phyloP scores from a whole-genome alignment of 1,284 basidiomycete species.

The Thecaphora thlaspeos region DNA sequence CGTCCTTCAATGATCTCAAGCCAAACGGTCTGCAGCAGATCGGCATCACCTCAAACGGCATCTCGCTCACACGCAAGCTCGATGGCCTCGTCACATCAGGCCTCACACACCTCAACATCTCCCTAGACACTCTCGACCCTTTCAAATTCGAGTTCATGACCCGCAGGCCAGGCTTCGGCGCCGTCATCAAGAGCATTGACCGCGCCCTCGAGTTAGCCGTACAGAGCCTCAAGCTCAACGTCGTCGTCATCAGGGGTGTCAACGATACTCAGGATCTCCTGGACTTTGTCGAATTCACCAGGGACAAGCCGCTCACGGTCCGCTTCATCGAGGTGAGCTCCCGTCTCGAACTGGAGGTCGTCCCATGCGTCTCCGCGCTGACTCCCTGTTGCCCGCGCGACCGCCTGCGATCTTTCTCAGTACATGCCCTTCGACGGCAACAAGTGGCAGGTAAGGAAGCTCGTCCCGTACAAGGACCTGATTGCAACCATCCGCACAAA shows the following conservation, averaged over 20 bases:
- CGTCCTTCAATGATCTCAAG: conserved; percentile 33
- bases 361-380: neutral
- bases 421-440: conserved; percentile 87
- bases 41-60: conserved; percentile 82
- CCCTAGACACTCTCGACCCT: conserved; percentile 78
- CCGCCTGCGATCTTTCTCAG: conserved; percentile 9
- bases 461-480: conserved; percentile 62
- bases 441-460: conserved; percentile 77
- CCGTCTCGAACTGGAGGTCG: neutral
- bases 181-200: conserved; percentile 71
- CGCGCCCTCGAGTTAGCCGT: conserved; percentile 63
- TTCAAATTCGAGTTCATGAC: conserved; percentile 86
- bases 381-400: no score
- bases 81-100: conserved; percentile 70
- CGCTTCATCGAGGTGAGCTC: conserved; percentile 75
- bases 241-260: conserved; percentile 75
- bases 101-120: conserved; percentile 72
- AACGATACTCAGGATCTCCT: conserved; percentile 73
- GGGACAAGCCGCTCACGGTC: conserved; percentile 67
- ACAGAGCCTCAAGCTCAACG: conserved; percentile 73
- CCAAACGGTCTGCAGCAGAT: conserved; percentile 70
- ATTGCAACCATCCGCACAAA: conserved; percentile 25
- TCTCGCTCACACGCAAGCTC: conserved; percentile 72
- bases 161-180: conserved; percentile 68
- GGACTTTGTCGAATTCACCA: conserved; percentile 75